phyloP scores from a whole-genome alignment of 148 eudicot genomes.

The Chenopodium album region DNA sequence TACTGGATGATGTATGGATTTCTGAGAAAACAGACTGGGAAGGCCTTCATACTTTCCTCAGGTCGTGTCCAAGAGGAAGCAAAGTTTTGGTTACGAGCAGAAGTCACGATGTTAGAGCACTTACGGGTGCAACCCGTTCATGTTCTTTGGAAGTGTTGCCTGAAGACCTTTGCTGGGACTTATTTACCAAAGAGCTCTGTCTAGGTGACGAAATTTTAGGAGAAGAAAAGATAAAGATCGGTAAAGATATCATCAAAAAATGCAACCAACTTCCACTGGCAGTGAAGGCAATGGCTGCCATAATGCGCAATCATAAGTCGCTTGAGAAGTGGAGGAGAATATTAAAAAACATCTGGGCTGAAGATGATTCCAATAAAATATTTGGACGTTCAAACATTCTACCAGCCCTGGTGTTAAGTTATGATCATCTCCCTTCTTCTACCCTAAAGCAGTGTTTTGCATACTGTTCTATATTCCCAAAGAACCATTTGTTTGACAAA shows the following conservation, averaged over 20 bases:
- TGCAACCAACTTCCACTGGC: background rate
- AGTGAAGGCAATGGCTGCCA: background rate
- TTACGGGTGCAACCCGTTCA: background rate
- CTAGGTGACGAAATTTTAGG: background rate
- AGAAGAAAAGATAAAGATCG: background rate
- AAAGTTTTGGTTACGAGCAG: constrained; percentile 5
- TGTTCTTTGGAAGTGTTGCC: background rate
- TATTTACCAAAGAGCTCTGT: background rate
- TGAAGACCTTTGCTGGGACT: background rate
- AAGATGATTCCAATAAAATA: background rate
- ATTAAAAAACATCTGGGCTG: background rate
- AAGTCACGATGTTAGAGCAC: background rate
- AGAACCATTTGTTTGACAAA: constrained; percentile 31
- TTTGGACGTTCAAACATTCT: background rate
- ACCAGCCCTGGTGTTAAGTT: background rate
- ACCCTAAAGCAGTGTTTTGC: constrained; percentile 11
- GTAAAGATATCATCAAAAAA: background rate
- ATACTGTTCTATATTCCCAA: constrained; percentile 34
- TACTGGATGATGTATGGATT: background rate
- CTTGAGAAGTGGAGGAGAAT: background rate
- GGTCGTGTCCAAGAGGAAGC: background rate
- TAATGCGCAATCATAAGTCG: background rate
- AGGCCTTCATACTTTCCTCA: background rate
- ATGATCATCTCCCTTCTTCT: constrained; percentile 1
- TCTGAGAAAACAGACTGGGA: background rate